Conservation (phyloP, 1,284 basidiomycete species). For the Xerocomus amazonicus region DNA sequence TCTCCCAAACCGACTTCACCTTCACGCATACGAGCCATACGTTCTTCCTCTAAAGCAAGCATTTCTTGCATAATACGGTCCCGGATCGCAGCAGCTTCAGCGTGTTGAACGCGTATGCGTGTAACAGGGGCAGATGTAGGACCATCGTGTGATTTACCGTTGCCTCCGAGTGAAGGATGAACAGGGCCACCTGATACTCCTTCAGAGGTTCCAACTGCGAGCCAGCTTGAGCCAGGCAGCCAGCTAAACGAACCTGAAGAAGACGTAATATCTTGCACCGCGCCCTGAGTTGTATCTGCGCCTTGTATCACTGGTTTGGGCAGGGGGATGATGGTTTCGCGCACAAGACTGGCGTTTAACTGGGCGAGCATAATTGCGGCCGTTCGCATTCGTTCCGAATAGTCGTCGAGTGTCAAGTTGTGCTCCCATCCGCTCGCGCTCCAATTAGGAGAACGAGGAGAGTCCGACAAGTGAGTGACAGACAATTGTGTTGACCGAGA, state of each 20-base stretch:
- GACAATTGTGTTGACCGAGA: conserved; percentile 13
- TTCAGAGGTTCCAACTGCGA: conserved; percentile 36
- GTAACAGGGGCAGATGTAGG: conserved; percentile 33
- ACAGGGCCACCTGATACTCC: conserved; percentile 25
- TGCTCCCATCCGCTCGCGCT: conserved; percentile 13
- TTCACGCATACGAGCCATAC: conserved; percentile 91
- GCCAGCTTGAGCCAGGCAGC: conserved; percentile 66
- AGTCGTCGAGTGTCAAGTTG: conserved; percentile 82
- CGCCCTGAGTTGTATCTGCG: conserved; percentile 6
- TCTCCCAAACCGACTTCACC: conserved; percentile 53
- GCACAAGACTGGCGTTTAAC: conserved; percentile 79
- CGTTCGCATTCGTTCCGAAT: conserved; percentile 96
- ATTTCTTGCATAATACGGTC: conserved; percentile 99
- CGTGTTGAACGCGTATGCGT: conserved; percentile 66
- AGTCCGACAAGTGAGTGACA: conserved; percentile 9
- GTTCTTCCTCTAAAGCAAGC: conserved; percentile 93
- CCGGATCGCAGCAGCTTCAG: conserved; percentile 86
- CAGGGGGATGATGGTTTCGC: conserved; percentile 43
- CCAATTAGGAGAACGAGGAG: conserved; percentile 3
- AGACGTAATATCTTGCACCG: conserved; percentile 19
- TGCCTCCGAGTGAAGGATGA: conserved; percentile 32
- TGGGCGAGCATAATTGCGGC: conserved; percentile 99
- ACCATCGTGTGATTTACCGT: conserved; percentile 23
- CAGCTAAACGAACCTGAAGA: conserved; percentile 46
- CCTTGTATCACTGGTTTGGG: conserved; percentile 34